A percentile compares a stretch with the other conserved stretches of the same genome.
Evolutionary conservation across 257 asterid species (phyloP).

Genomic region (Fraxinus anomala): DNA sequence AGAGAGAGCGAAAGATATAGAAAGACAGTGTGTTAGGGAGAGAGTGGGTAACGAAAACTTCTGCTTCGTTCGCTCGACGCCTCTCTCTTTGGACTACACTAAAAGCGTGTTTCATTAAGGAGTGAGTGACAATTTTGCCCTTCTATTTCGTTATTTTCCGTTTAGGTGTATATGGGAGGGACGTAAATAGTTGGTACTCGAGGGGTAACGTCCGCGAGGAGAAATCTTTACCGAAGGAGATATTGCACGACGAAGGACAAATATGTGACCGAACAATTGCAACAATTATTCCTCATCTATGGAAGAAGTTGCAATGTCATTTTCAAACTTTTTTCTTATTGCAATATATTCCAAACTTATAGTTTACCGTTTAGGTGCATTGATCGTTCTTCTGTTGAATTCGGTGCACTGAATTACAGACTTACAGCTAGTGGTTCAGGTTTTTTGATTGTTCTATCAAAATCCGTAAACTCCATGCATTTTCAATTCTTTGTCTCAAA

Average conservation of each 20-base stretch:
- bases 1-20: conserved; percentile 38
- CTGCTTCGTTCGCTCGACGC: conserved; percentile 38
- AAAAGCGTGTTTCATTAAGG: conserved; percentile 23
- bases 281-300: background rate
- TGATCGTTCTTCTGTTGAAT: background rate
- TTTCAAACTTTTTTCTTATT: background rate
- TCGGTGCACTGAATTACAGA: no score
- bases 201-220: background rate
- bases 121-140: conserved; percentile 15
- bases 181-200: background rate
- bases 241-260: background rate
- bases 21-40: background rate
- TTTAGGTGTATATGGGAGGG: background rate
- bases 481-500: no score
- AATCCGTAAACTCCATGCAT: no score
- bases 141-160: background rate
- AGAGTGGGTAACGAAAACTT: conserved; percentile 48
- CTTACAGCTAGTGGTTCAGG: no score
- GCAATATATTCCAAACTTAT: no score
- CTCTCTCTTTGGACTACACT: conserved; percentile 21
- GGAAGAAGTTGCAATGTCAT: background rate
- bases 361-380: background rate
- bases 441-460: no score
- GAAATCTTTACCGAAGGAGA: background rate
- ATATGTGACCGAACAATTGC: background rate